Evolutionary conservation across 108 stramenopile genomes (phyloP), one percentile per base, ranked within the genome.

Genomic region (Aurantiochytrium sp.): DNA sequence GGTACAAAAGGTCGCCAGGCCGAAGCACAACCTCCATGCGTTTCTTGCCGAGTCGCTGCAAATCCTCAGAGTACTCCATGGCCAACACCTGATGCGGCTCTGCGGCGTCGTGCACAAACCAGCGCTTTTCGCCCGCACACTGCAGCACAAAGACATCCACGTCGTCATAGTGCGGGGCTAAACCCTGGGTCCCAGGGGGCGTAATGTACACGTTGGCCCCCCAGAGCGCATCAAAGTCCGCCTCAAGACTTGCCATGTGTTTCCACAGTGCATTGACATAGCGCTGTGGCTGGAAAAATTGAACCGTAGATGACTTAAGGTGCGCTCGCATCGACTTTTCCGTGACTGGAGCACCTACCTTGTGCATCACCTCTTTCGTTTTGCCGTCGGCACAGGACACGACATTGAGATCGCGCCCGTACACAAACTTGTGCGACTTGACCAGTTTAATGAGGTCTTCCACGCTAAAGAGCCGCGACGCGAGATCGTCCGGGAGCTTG

Each of bases 131-230:
- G 10, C 97, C 98, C 90, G 97, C 96, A 57, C 96, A 89, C 90
- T 98, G 96, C 19, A 98, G 59, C 35, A 97, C 94, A 91, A 98
- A 98, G 12, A 97, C 98, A 92, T 98, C 97, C 87, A 98, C 97
- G 90, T 99, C 98, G 91, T 99, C 98, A 88, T 97, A 99, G 91
- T 99, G 98, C 0, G 98, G 98, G 5, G 98, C 97, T 92, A 99
- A 98, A 5, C 98, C 98, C 90, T 98, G 98, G 16, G 95, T 94
- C 6, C 93, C 91, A 5, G 91, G 73, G 5, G 98, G 97, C 5
- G 98, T 99, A 49, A 99, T 89, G 89, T 99, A 99, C 4, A 96
- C 96, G 91, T 99, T 99, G 10, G 97, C 95, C 44, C 97, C 98
- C 19, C 97, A 96, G 96, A 97, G 97, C 89, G 96, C 96, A 35